Conservation (phyloP, 345 rosid genomes). For the Sisymbrium altissimum region DNA sequence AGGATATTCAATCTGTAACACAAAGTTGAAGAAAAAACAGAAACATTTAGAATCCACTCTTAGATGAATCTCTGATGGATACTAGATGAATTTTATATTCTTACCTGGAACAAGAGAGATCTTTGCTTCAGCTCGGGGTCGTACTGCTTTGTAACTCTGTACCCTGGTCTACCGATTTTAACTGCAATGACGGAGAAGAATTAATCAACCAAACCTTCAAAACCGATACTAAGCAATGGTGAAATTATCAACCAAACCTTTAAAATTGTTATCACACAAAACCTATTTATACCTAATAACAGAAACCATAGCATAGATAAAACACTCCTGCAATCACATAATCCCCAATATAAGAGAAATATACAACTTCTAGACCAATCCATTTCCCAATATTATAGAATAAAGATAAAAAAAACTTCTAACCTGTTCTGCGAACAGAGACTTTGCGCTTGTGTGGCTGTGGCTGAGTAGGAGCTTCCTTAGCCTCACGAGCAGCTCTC, state of each 20-base stretch:
- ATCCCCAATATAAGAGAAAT: background rate
- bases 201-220: background rate
- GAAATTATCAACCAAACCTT: background rate
- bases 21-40: background rate
- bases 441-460: conserved; percentile 95
- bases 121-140: conserved; percentile 93
- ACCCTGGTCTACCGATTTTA: conserved; percentile 97
- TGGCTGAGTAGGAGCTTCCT: conserved; percentile 85
- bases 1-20: conserved; percentile 84
- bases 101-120: conserved; percentile 91
- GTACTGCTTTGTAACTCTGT: conserved; percentile 89
- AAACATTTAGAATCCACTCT: background rate
- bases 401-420: background rate
- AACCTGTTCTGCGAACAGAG: conserved; percentile 72
- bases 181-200: conserved; percentile 40
- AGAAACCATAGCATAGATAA: background rate
- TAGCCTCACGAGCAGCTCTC: conserved; percentile 97
- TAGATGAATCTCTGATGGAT: background rate
- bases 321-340: background rate
- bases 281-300: background rate
- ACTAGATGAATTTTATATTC: background rate
- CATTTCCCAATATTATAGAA: background rate
- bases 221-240: background rate
- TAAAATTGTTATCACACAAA: background rate
- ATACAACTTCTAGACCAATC: background rate